Evolutionary conservation across 2,329 filamentous ascomycete species (phyloP).

Genomic region (Colletotrichum nymphaeae): DNA sequence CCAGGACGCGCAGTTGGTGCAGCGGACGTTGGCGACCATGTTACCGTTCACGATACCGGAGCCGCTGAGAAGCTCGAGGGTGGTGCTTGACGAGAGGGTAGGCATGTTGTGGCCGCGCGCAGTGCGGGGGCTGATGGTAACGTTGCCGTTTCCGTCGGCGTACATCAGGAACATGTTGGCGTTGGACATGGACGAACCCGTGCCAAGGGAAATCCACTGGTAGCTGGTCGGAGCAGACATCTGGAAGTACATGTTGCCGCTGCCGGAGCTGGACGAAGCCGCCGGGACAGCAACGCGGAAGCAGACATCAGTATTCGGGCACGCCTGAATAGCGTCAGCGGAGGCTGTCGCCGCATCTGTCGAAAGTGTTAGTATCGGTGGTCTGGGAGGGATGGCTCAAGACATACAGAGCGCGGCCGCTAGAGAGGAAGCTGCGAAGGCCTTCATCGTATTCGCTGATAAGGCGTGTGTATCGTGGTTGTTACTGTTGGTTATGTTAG

Average conservation of each 20-base stretch:
- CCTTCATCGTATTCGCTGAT: conserved; percentile 24
- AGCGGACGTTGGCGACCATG: conserved; percentile 71
- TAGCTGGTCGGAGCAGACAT: conserved; percentile 65
- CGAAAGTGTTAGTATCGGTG: neutral
- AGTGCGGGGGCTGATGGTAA: conserved; percentile 69
- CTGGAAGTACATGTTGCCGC: conserved; percentile 71
- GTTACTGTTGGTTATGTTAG: neutral
- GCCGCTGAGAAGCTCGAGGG: conserved; percentile 66
- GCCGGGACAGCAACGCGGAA: conserved; percentile 67
- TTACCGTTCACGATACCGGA: conserved; percentile 63
- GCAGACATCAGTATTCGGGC: conserved; percentile 58
- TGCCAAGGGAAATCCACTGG: conserved; percentile 69
- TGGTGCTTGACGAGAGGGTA: conserved; percentile 51
- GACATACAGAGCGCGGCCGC: conserved; percentile 30
- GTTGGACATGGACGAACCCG: conserved; percentile 64
- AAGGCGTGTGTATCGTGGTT: neutral
- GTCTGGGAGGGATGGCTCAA: neutral
- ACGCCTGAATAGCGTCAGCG: conserved; percentile 48
- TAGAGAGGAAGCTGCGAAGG: conserved; percentile 23
- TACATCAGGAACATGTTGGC: conserved; percentile 74
- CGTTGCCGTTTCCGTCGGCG: conserved; percentile 65
- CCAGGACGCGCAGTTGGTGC: conserved; percentile 64
- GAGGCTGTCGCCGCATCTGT: conserved; percentile 43
- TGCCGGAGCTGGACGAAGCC: conserved; percentile 56
- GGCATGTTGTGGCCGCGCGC: conserved; percentile 62